Base-by-base conservation (phyloP, 306 rosid genomes). In the Gleditsia sinensis region DNA sequence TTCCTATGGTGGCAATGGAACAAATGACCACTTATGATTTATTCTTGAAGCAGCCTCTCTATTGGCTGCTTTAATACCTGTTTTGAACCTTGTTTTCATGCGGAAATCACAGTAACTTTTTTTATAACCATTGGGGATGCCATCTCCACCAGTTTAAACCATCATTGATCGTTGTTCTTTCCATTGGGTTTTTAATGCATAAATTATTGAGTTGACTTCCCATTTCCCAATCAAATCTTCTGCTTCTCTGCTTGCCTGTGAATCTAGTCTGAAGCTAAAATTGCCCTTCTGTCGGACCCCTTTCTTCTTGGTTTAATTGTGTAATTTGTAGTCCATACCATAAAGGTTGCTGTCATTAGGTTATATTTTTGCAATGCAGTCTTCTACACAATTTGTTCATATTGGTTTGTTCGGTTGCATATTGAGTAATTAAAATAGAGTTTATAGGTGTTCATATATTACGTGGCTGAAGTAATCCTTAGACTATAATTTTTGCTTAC, bases 271-370 rank as follows among this genome's bases (percentile, higher is more conserved):
- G 20, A 32, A 9, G 12, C 30, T 33, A 30, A 50, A 50, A 33
- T 34, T 20, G 14, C 16, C 69, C 39, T 39, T 12, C 0, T 75
- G 32, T 23, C 42, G 58, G 67, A 30, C 17, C 20, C 49, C 33
- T 76, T 54, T 76, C 43, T 66, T 53, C 23, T 34, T 43, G 6
- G 32, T 56, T 24, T 67, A 32, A 53, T 67, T 25, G 40, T 65
- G 46, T 53, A 54, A 59, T 48, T 70, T 49, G 11, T 64, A n/a
- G n/a, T n/a, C n/a, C n/a, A n/a, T n/a, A 19, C 24, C 45, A 8
- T 6, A 6, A 10, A 10, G 34, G 34, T 32, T 42, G 55, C 56
- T 17, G 7, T 40, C 55, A 13, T 37, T 46, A 17, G 1, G 4
- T 32, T 76, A 70, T 58, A 24, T 37, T 60, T 34, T 25, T 36